Conservation (phyloP, 306 rosid genomes). For the Corylus heterophylla region DNA sequence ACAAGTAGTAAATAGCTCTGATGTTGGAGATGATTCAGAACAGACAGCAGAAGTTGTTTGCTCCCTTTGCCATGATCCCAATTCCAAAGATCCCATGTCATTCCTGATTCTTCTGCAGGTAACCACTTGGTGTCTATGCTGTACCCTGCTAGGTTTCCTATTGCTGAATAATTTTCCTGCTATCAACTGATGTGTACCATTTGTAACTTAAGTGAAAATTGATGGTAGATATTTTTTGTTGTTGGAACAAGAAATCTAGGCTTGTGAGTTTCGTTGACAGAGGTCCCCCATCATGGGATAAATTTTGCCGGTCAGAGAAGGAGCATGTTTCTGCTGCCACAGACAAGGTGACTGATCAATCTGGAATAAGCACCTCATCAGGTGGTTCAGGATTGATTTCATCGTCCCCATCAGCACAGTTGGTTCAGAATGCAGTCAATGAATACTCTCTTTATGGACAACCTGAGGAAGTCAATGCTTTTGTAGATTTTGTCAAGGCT, state of each 20-base stretch:
- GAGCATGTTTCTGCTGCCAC: conserved; percentile 38
- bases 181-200: conserved; percentile 12
- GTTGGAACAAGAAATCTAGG: conserved; percentile 70
- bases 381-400: conserved; percentile 42
- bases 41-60: conserved; percentile 70
- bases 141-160: conserved; percentile 19
- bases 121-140: conserved; percentile 8
- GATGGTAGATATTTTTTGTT: conserved; percentile 13
- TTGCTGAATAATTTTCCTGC: conserved; percentile 1
- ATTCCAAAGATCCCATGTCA: conserved; percentile 66
- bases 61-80: conserved; percentile 90
- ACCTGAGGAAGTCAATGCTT: conserved; percentile 55
- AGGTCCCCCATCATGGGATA: conserved; percentile 78
- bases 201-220: conserved; percentile 20
- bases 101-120: conserved; percentile 87
- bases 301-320: conserved; percentile 46
- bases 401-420: conserved; percentile 42
- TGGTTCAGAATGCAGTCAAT: conserved; percentile 56
- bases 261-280: conserved; percentile 76
- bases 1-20: conserved; percentile 41
- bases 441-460: conserved; percentile 54
- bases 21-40: conserved; percentile 47
- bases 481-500: conserved; percentile 53
- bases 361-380: conserved; percentile 36
- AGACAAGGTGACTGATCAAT: conserved; percentile 41